phyloP scores from a whole-genome alignment of 2,329 filamentous ascomycete genomes.

The Cercospora sesami region DNA sequence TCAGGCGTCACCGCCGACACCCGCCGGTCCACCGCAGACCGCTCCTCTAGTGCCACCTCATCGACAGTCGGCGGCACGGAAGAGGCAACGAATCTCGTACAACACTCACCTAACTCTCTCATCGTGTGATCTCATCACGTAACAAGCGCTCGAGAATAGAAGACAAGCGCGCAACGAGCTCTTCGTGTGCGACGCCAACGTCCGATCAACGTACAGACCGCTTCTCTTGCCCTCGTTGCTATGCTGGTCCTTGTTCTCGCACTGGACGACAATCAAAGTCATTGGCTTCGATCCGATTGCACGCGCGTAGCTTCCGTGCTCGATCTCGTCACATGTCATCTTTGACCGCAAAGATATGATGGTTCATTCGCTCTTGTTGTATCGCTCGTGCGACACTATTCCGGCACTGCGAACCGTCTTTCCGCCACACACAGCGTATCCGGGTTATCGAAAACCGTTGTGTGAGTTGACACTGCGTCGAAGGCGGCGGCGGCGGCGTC shows the following conservation, averaged over 20 bases:
- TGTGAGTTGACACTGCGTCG: neutral
- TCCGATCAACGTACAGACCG: neutral
- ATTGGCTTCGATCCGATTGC: neutral
- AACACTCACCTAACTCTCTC: neutral
- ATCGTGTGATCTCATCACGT: neutral
- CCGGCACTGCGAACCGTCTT: neutral
- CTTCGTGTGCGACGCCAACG: neutral
- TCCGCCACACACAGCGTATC: neutral
- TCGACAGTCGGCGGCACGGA: neutral
- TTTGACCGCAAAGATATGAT: neutral
- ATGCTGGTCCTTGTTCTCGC: neutral
- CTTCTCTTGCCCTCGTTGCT: neutral
- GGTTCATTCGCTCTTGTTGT: neutral
- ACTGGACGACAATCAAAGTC: neutral
- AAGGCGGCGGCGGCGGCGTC: neutral
- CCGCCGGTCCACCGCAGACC: constrained; percentile 2
- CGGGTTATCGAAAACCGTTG: neutral
- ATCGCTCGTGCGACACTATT: neutral
- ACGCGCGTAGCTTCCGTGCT: neutral
- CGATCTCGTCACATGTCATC: neutral
- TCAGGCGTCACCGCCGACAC: constrained; percentile 3
- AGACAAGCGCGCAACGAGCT: neutral
- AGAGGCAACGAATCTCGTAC: neutral
- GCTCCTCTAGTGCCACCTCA: constrained; percentile 6
- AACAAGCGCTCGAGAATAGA: neutral